Evolutionary conservation across 1,139 yeast genomes (phyloP).

Genomic region (Protomyces inouyei): DNA sequence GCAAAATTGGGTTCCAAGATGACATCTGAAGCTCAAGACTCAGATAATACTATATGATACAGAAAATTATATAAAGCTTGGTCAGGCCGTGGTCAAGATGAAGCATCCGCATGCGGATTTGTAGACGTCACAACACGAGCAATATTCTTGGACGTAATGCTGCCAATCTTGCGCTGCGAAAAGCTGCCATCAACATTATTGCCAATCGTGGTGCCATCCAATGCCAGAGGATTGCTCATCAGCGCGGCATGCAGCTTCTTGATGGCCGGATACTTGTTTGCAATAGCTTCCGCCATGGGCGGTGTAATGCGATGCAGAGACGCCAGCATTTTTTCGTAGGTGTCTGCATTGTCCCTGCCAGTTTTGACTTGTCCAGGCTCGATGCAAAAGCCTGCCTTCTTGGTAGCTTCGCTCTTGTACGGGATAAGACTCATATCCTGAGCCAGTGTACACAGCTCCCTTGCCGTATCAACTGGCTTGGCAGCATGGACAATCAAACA

Average conservation of each 20-base stretch:
- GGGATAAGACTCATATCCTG: constrained; percentile 33
- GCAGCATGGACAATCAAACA: constrained; percentile 31
- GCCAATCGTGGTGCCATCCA: constrained; percentile 7
- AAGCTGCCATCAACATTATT: constrained; percentile 13
- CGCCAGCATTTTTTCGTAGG: constrained; percentile 30
- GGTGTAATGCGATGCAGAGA: constrained; percentile 32
- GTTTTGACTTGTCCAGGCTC: constrained; percentile 33
- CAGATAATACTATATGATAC: no score
- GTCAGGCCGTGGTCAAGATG: not conserved
- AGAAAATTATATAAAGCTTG: not conserved
- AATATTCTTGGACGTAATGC: not conserved
- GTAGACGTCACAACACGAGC: not conserved
- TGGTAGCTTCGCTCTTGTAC: constrained; percentile 28
- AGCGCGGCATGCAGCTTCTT: constrained; percentile 11
- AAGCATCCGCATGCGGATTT: not conserved
- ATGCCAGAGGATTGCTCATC: constrained; percentile 1
- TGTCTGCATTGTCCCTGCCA: constrained; percentile 30
- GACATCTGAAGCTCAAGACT: not conserved
- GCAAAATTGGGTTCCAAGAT: no score
- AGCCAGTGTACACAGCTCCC: constrained; percentile 31
- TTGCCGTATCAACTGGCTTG: constrained; percentile 31
- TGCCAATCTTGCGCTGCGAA: not conserved
- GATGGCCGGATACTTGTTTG: constrained; percentile 24
- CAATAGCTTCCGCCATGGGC: constrained; percentile 29
- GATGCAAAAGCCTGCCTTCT: constrained; percentile 30